These are phyloP conservation scores for Smithsoniella earleae DNA, from an alignment of 163 green algal genomes.

Conservation along the genomic window DNA sequence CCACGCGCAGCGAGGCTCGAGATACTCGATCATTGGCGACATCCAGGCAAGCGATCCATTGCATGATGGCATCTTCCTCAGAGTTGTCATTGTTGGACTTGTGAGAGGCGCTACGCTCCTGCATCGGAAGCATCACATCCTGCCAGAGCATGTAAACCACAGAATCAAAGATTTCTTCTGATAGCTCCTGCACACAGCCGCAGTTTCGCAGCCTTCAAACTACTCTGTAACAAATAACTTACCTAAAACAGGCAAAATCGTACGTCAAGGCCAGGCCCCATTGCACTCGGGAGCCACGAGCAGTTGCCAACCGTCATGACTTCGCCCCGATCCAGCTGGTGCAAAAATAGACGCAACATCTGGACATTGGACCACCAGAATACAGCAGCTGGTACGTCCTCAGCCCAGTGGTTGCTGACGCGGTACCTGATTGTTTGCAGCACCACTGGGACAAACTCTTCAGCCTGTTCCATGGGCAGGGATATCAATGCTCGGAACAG, in stretches of 20 bases:
- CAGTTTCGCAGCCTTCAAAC: background rate
- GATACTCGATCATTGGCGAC: slow-evolving; percentile 9
- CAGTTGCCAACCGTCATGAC: slow-evolving; percentile 13
- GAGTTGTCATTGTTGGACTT: slow-evolving; percentile 21
- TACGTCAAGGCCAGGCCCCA: slow-evolving; percentile 10
- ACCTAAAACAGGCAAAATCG: background rate
- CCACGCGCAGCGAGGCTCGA: background rate
- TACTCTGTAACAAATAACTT: background rate
- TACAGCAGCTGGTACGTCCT: background rate
- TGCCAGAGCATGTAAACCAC: slow-evolving; percentile 19
- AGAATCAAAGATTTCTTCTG: background rate
- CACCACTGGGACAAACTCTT: background rate
- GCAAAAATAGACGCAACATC: slow-evolving; percentile 18
- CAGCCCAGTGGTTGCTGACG: background rate
- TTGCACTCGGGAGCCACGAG: background rate
- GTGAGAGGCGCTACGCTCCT: slow-evolving; percentile 1
- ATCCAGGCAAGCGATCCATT: slow-evolving; percentile 19
- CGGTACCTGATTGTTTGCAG: background rate
- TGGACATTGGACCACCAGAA: slow-evolving; percentile 29
- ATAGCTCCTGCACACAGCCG: slow-evolving; percentile 2
- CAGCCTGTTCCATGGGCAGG: background rate
- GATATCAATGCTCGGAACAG: slow-evolving; percentile 21
- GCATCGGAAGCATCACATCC: slow-evolving; percentile 26
- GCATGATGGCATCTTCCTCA: slow-evolving; percentile 19
- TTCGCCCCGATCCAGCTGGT: background rate